Percentiles rank a stretch among this genome's conserved stretches.
Conservation (phyloP, 208 protist species). For the Leishmania mexicana region DNA sequence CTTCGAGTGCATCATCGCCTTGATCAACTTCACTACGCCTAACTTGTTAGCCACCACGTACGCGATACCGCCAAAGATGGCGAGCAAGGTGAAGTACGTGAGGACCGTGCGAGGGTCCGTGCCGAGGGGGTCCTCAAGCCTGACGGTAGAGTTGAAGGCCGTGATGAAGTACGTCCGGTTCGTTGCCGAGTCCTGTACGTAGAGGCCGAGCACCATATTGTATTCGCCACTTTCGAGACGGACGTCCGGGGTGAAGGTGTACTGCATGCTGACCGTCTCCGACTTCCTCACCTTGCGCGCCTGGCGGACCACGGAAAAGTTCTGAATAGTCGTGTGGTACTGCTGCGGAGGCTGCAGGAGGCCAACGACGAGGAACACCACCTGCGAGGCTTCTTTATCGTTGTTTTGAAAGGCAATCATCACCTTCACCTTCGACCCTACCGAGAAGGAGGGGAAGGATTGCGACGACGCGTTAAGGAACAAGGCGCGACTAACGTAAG, state of each 20-base stretch:
- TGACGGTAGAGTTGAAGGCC: slow-evolving; percentile 80
- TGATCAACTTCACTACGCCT: slow-evolving; percentile 54
- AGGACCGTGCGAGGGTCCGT: slow-evolving; percentile 84
- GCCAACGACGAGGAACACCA: slow-evolving; percentile 59
- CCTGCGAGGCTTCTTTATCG: slow-evolving; percentile 31
- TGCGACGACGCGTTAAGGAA: slow-evolving; percentile 55
- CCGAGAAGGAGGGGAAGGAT: slow-evolving; percentile 47
- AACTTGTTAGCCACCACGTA: slow-evolving; percentile 56
- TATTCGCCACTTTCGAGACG: slow-evolving; percentile 81
- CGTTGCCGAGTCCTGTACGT: slow-evolving; percentile 59
- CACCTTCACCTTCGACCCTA: slow-evolving; percentile 44
- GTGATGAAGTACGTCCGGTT: slow-evolving; percentile 72
- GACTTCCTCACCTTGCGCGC: slow-evolving; percentile 54
- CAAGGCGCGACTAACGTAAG: slow-evolving; percentile 46
- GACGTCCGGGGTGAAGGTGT: slow-evolving; percentile 74
- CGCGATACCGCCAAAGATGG: slow-evolving; percentile 47
- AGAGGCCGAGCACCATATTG: slow-evolving; percentile 83
- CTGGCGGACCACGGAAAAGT: slow-evolving; percentile 89
- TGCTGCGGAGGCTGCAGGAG: slow-evolving; percentile 51
- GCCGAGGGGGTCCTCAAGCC: slow-evolving; percentile 63
- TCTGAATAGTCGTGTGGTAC: slow-evolving; percentile 68
- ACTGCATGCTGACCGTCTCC: slow-evolving; percentile 81
- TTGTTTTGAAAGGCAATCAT: slow-evolving; percentile 81
- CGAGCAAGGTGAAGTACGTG: slow-evolving; percentile 81
- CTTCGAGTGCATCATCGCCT: slow-evolving; percentile 10